Conservation (phyloP, 257 asterid genomes). For the Plectranthus barbatus region DNA sequence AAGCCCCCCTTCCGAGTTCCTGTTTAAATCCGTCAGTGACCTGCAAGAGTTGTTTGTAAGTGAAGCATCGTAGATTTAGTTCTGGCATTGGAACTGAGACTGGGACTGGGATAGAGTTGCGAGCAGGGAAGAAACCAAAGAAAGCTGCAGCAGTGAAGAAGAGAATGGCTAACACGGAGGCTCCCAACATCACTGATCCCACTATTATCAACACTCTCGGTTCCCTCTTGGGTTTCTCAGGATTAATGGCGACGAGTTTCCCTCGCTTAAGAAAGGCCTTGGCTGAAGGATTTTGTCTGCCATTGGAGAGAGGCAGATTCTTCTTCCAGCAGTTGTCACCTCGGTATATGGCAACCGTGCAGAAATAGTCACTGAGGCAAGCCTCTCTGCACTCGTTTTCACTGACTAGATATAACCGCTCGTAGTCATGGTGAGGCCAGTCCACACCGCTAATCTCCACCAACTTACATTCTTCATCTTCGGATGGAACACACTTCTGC, state of each 20-base stretch:
- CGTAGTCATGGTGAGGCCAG: constrained; percentile 38
- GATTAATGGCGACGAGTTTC: neutral
- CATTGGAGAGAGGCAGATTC: constrained; percentile 56
- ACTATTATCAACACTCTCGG: constrained; percentile 18
- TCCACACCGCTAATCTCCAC: constrained; percentile 15
- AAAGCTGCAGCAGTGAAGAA: constrained; percentile 4
- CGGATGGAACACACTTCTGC: constrained; percentile 24
- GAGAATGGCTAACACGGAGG: constrained; percentile 36
- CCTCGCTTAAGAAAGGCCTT: constrained; percentile 37
- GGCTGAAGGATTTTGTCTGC: constrained; percentile 13
- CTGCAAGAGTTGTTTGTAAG: constrained; percentile 24
- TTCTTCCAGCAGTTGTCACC: constrained; percentile 54
- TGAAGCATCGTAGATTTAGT: constrained; percentile 20
- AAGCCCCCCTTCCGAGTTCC: constrained; percentile 58
- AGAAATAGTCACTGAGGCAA: constrained; percentile 50
- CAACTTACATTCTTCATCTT: constrained; percentile 8
- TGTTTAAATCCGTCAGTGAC: constrained; percentile 19
- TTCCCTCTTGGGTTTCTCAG: too few species aligned
- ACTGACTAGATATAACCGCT: constrained; percentile 7
- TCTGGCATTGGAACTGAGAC: too few species aligned
- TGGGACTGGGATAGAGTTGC: neutral
- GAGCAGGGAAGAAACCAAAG: too few species aligned
- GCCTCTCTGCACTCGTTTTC: constrained; percentile 23
- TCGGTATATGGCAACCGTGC: constrained; percentile 32
- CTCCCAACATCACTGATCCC: constrained; percentile 35